Percentiles rank a stretch among this genome's conserved stretches.
These are phyloP conservation scores for Alternaria brassicicola DNA, from an alignment of 2,329 filamentous ascomycete species.

Conservation along the genomic window DNA sequence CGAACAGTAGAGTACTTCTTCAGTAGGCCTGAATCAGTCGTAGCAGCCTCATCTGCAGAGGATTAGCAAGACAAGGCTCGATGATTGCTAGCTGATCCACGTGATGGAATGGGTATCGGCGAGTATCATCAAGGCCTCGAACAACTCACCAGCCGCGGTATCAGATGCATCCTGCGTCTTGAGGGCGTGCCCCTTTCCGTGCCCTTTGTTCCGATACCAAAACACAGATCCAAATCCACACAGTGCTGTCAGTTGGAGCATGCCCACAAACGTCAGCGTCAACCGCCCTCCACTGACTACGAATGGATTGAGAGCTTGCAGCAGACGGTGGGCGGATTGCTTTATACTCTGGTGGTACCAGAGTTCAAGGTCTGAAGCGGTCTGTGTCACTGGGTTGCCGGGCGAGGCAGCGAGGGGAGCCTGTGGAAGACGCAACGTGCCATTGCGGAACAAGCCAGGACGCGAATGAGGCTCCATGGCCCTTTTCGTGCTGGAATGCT, in stretches of 20 bases:
- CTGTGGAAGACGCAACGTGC: constrained; percentile 47
- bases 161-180: constrained; percentile 30
- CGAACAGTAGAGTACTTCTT: constrained; percentile 74
- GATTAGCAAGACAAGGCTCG: constrained; percentile 13
- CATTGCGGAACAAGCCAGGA: constrained; percentile 35
- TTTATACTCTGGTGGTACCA: constrained; percentile 38
- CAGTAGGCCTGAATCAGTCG: constrained; percentile 78
- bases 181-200: constrained; percentile 22
- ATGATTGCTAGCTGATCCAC: constrained; percentile 4
- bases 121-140: constrained; percentile 14
- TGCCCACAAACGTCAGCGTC: constrained; percentile 42
- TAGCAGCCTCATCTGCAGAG: constrained; percentile 51
- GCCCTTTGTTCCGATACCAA: constrained; percentile 39
- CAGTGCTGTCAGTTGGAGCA: constrained; percentile 46
- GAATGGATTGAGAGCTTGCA: constrained; percentile 33
- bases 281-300: constrained; percentile 22
- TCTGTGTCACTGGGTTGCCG: constrained; percentile 31
- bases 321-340: constrained; percentile 25
- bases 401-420: constrained; percentile 37
- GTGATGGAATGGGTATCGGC: constrained; percentile 10
- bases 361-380: constrained; percentile 33
- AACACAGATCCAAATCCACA: constrained; percentile 47
- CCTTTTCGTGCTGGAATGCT: constrained; percentile 38
- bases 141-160: constrained; percentile 33
- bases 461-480: constrained; percentile 48